Evolutionary conservation across 371 early-diverging fungal species (phyloP).

Genomic region (Mucor ambiguus): DNA sequence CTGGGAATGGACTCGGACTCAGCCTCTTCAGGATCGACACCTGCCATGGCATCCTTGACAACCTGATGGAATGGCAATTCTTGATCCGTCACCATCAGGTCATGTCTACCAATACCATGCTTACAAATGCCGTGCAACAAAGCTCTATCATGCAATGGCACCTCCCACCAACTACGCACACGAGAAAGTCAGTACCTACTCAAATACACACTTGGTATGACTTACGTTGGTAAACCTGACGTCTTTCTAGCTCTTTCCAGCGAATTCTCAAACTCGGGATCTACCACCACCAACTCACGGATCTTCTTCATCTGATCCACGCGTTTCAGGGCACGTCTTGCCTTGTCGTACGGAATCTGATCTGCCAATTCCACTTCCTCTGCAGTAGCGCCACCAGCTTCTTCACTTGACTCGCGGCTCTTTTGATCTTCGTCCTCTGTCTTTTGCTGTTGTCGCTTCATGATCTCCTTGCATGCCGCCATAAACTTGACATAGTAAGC

Average conservation of each 20-base stretch:
- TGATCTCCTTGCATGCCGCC: conserved; percentile 59
- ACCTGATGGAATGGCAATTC: conserved; percentile 51
- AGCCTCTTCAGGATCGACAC: conserved; percentile 2
- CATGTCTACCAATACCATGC: conserved; percentile 70
- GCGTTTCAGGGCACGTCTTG: conserved; percentile 68
- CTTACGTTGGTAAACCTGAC: conserved; percentile 42
- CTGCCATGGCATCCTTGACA: conserved; percentile 13
- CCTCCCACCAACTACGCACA: conserved; percentile 64
- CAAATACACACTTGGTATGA: background rate
- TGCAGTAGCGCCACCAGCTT: conserved; percentile 17
- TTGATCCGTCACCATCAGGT: conserved; percentile 66
- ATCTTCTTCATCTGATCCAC: conserved; percentile 67
- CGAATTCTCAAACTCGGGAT: conserved; percentile 49
- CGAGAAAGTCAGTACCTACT: background rate
- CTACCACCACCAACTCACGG: conserved; percentile 60
- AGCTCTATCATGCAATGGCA: conserved; percentile 63
- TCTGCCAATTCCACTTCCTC: conserved; percentile 46
- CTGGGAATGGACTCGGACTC: conserved; percentile 14
- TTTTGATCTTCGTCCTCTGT: conserved; percentile 20
- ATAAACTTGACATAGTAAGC: conserved; percentile 60
- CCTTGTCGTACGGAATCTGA: conserved; percentile 63
- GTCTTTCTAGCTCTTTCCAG: conserved; percentile 35
- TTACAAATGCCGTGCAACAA: conserved; percentile 67
- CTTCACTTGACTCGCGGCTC: conserved; percentile 35
- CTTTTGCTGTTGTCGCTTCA: conserved; percentile 33